A percentile compares a stretch with the other conserved stretches of the same genome.
Conservation (phyloP, 2,329 filamentous ascomycete species). For the Malbranchea cinnamomea region DNA sequence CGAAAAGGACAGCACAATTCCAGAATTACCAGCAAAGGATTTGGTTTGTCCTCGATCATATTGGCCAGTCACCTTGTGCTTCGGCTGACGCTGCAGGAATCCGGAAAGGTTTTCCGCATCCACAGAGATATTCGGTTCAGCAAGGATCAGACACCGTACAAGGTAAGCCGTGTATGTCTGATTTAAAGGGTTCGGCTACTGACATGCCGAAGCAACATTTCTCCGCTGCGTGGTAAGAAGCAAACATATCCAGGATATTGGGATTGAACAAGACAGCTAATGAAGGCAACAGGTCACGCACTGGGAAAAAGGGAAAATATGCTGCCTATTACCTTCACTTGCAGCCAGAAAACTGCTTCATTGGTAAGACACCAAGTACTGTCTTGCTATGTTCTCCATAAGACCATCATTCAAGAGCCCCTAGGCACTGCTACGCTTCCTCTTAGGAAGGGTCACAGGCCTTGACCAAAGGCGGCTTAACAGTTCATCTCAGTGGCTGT, state of each 20-base stretch:
- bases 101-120: constrained; percentile 73
- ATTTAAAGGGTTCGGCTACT: neutral
- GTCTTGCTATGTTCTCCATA: no score
- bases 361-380: constrained; percentile 40
- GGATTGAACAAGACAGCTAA: constrained; percentile 7
- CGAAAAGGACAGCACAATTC: constrained; percentile 64
- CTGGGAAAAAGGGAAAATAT: constrained; percentile 73
- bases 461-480: no score
- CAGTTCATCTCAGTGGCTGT: no score
- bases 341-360: constrained; percentile 54
- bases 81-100: no score
- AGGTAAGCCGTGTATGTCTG: constrained; percentile 37
- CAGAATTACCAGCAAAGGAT: constrained; percentile 74
- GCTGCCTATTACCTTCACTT: constrained; percentile 80
- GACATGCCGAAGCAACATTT: constrained; percentile 49
- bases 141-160: constrained; percentile 76
- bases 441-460: no score
- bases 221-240: constrained; percentile 60
- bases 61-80: no score
- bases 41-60: constrained; percentile 43
- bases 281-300: constrained; percentile 47
- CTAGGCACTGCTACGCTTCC: neutral
- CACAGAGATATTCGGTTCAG: constrained; percentile 76
- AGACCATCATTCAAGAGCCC: no score
- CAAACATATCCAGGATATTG: constrained; percentile 5